A percentile compares a stretch with the other conserved stretches of the same genome.
Evolutionary conservation across 352 stramenopile genomes (phyloP).

Genomic region (Aphanomyces cochlioides): DNA sequence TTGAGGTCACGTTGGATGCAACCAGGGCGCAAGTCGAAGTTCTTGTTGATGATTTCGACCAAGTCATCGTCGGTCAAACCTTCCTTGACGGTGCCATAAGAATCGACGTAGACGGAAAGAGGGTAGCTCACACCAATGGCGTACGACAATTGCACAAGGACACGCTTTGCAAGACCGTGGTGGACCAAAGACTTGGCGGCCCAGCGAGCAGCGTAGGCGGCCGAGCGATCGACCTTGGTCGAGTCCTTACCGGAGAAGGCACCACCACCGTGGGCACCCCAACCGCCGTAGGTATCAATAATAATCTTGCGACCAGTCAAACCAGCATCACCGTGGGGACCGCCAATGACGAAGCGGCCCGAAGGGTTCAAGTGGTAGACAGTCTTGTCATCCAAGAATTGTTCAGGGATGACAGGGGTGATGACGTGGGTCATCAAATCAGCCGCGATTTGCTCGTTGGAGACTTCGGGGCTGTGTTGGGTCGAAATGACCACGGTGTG

Average conservation of each 20-base stretch:
- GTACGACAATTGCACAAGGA: conserved; percentile 98
- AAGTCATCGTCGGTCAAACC: conserved; percentile 94
- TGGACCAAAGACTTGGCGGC: conserved; percentile 98
- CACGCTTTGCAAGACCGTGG: conserved; percentile 91
- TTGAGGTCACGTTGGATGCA: conserved; percentile 98
- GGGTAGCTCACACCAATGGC: conserved; percentile 97
- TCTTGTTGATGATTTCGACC: conserved; percentile 98
- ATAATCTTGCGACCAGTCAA: conserved; percentile 99
- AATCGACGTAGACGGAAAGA: conserved; percentile 97
- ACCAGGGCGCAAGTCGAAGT: conserved; percentile 98
- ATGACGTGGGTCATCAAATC: conserved; percentile 99
- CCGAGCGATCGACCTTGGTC: conserved; percentile 98
- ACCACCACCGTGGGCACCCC: conserved; percentile 97
- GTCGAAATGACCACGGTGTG: conserved; percentile 99
- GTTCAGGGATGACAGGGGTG: conserved; percentile 96
- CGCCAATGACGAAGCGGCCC: conserved; percentile 98
- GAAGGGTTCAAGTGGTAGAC: conserved; percentile 99
- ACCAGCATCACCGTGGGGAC: conserved; percentile 97
- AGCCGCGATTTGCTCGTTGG: conserved; percentile 97
- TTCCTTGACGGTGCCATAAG: conserved; percentile 96
- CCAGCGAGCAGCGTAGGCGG: conserved; percentile 97
- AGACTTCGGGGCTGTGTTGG: conserved; percentile 98
- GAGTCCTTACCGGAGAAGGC: conserved; percentile 99
- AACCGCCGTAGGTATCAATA: conserved; percentile 99
- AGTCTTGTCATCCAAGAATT: conserved; percentile 99